phyloP scores from a whole-genome alignment of 2,329 filamentous ascomycete genomes.

The Ceratocystiopsis brevicomis region DNA sequence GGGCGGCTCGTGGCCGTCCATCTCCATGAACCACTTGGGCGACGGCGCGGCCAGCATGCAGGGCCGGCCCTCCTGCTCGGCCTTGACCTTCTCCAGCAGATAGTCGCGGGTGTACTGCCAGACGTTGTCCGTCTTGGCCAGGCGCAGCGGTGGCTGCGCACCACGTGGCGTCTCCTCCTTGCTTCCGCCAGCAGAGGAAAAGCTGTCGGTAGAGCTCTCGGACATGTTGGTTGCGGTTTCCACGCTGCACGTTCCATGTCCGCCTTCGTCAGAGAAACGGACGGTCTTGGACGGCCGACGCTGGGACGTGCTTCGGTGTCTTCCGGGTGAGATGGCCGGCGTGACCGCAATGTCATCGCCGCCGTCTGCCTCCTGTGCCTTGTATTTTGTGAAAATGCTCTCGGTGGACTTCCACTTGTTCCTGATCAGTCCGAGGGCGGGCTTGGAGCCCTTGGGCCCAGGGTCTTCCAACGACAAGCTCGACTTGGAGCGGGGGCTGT shows the following conservation, averaged over 20 bases:
- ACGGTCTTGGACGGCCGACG: conserved; percentile 8
- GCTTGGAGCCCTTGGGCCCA: too few relatives aligned
- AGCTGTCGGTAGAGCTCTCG: too few relatives aligned
- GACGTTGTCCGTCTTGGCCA: not conserved
- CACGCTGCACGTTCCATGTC: not conserved
- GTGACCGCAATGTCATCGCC: not conserved
- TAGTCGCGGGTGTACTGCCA: conserved; percentile 8
- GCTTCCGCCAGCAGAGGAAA: not conserved
- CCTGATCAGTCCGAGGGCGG: conserved; percentile 1
- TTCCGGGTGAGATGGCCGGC: not conserved
- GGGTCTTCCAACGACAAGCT: too few relatives aligned
- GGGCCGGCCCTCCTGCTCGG: conserved; percentile 4
- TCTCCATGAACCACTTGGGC: conserved; percentile 2
- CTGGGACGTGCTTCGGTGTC: not conserved
- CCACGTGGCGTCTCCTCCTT: too few relatives aligned
- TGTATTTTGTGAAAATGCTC: conserved; percentile 7
- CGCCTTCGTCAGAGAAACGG: conserved; percentile 6
- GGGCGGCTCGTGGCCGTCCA: not conserved
- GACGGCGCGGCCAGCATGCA: conserved; percentile 4
- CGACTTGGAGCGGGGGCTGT: too few relatives aligned
- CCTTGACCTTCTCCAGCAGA: conserved; percentile 6
- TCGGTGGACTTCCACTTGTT: conserved; percentile 8
- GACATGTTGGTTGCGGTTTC: not conserved
- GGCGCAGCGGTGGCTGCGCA: too few relatives aligned
- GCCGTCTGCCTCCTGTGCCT: conserved; percentile 1